Evolutionary conservation across 352 stramenopile species (phyloP).

Genomic region (Globisporangium megalacanthum): DNA sequence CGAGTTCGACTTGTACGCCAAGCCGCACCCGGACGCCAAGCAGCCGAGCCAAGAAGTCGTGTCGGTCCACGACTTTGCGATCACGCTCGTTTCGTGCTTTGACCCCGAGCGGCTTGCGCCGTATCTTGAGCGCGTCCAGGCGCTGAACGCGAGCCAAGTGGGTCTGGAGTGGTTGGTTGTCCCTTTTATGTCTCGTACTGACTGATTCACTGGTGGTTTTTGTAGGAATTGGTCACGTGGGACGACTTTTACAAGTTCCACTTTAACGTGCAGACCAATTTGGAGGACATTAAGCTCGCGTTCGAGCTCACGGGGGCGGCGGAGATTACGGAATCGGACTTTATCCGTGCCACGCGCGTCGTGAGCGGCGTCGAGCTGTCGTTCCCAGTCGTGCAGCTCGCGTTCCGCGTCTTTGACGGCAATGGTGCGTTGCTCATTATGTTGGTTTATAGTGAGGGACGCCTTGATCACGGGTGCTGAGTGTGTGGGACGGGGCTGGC

Average conservation of each 20-base stretch:
- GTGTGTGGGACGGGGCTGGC: neutral
- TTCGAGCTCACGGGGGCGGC: slow-evolving; percentile 60
- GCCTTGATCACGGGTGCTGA: neutral
- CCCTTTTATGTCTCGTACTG: neutral
- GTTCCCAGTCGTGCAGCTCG: slow-evolving; percentile 62
- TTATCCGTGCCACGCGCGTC: slow-evolving; percentile 58
- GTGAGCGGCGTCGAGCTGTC: slow-evolving; percentile 63
- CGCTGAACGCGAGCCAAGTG: slow-evolving; percentile 43
- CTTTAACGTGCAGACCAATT: slow-evolving; percentile 63
- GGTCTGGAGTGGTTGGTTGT: slow-evolving; percentile 15
- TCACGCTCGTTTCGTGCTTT: slow-evolving; percentile 70
- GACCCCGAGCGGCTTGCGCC: slow-evolving; percentile 56
- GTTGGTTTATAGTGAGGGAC: neutral
- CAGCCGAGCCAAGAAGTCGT: slow-evolving; percentile 27
- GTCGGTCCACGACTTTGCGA: slow-evolving; percentile 73
- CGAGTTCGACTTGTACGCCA: slow-evolving; percentile 73
- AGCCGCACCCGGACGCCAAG: slow-evolving; percentile 29
- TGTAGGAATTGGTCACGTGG: slow-evolving; percentile 55
- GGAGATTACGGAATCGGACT: slow-evolving; percentile 73
- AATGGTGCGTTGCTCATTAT: slow-evolving; percentile 28
- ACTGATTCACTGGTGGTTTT: neutral
- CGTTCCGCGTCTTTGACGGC: slow-evolving; percentile 70
- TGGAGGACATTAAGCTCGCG: slow-evolving; percentile 66
- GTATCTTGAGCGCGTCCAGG: slow-evolving; percentile 55
- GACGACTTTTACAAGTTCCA: slow-evolving; percentile 72